Percentiles rank a stretch among this genome's conserved stretches.
phyloP scores from a whole-genome alignment of 1,284 basidiomycete species.

The Coriolopsis trogii region DNA sequence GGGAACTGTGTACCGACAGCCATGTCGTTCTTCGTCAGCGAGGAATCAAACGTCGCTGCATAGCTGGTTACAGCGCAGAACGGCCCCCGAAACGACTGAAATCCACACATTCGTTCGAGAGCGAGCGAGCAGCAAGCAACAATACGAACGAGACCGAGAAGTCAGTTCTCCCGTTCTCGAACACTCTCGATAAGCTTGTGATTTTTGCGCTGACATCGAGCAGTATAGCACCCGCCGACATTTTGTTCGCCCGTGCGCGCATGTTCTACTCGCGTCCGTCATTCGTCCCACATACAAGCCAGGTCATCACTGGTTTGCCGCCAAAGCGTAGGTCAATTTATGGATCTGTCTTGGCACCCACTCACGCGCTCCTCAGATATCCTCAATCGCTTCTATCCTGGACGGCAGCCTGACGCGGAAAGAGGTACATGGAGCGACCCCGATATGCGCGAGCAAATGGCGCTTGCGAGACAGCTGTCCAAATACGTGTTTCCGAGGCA shows the following conservation, averaged over 20 bases:
- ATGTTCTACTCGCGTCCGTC: conserved; percentile 72
- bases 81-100: conserved; percentile 20
- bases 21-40: too few relatives aligned
- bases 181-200: too few relatives aligned
- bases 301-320: conserved; percentile 67
- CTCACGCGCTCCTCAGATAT: conserved; percentile 51
- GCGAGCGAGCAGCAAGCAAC: not conserved
- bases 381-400: conserved; percentile 56
- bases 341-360: not conserved
- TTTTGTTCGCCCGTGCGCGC: conserved; percentile 56
- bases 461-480: conserved; percentile 62
- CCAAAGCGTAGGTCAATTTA: conserved; percentile 58
- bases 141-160: not conserved
- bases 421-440: conserved; percentile 39
- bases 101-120: not conserved
- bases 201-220: conserved; percentile 31
- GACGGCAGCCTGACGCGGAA: conserved; percentile 37
- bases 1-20: too few relatives aligned
- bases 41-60: conserved; percentile 18
- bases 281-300: conserved; percentile 46
- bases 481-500: conserved; percentile 88
- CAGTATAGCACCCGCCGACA: conserved; percentile 48
- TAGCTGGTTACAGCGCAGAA: conserved; percentile 13
- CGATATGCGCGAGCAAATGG: conserved; percentile 46
- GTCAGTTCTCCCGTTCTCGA: not conserved